Evolutionary conservation across 345 rosid genomes (phyloP), one percentile per base, ranked within the genome.

Genomic region (Rubroshorea leprosula): DNA sequence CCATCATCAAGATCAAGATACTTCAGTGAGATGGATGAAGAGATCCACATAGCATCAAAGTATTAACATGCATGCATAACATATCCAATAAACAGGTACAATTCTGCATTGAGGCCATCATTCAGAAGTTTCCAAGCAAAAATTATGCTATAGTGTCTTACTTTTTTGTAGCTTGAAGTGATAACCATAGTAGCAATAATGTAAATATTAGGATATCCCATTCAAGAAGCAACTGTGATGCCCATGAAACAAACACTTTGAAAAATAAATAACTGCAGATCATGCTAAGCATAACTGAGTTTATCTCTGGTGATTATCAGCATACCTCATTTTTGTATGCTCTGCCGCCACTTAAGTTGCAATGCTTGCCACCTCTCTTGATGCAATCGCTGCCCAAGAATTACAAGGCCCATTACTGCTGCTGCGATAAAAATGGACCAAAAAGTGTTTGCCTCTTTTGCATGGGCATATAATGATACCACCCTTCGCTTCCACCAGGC

Each of bases 401-500:
- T 80, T 21, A 90, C 97, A 38, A 94, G 76, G 55, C 99, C 99
- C 71, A 87, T 77, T 57, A 94, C 86, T 38, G 99, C 87, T 8
- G 96, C 97, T 39, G 99, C 95, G 75, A 94, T 55, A 49, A 87
- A 90, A 60, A 94, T 66, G 17, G 99, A 90, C 99, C 99, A 94
- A 17, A 90, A 67, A 19, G 96, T 48, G 65, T 87, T 87, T 41
- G 97, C 85, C 55, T 90, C 99, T 77, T 81, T 83, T 17, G 95
- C 89, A 53, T 83, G 87, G 55, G 71, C 58, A 73, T 80, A 90
- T 52, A 90, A 44, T 19, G 96, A 82, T 59, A 79, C 66, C 23
- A 92, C 90, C 66, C 87, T 83, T 65, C 85, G 84, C 80, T 79
- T 94, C 99, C 99, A 94, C 99, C 99, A 90, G 46, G 95, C 90